Conservation (phyloP, 768 basidiomycete genomes). For the Fistulinella prunicolor region DNA sequence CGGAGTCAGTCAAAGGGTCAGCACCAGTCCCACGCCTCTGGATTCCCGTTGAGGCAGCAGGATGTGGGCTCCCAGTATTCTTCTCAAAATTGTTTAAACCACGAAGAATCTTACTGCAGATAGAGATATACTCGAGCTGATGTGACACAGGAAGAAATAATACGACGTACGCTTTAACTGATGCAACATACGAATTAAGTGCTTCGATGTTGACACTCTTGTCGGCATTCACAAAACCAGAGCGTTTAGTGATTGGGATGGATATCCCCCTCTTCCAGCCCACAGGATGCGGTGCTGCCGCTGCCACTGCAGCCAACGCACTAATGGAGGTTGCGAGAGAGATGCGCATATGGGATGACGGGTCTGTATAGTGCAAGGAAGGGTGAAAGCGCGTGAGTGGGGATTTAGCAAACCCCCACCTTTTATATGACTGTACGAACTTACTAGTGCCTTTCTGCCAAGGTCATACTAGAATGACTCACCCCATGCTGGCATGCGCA, state of each 20-base stretch:
- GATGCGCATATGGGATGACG: constrained; percentile 6
- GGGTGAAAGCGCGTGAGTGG: not conserved
- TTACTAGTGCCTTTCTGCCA: too few relatives aligned
- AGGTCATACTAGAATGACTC: too few relatives aligned
- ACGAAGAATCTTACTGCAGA: constrained; percentile 1
- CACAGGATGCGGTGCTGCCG: constrained; percentile 3
- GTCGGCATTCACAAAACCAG: not conserved
- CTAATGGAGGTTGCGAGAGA: not conserved
- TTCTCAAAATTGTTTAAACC: constrained; percentile 1
- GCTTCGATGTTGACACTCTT: not conserved
- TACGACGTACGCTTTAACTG: constrained; percentile 2
- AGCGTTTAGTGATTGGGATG: constrained; percentile 12
- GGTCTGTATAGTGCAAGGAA: too few relatives aligned
- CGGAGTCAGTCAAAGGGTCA: not conserved
- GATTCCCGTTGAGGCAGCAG: not conserved
- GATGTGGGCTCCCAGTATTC: constrained; percentile 2
- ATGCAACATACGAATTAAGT: constrained; percentile 6
- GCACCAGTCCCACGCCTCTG: not conserved
- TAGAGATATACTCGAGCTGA: not conserved
- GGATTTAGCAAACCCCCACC: not conserved
- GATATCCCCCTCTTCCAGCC: not conserved
- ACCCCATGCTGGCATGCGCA: too few relatives aligned
- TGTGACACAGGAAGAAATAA: not conserved
- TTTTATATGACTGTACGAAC: not conserved
- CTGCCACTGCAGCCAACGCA: constrained; percentile 1